Evolutionary conservation across 1,284 basidiomycete genomes (phyloP).

Genomic region (Hymenochaete sp.): DNA sequence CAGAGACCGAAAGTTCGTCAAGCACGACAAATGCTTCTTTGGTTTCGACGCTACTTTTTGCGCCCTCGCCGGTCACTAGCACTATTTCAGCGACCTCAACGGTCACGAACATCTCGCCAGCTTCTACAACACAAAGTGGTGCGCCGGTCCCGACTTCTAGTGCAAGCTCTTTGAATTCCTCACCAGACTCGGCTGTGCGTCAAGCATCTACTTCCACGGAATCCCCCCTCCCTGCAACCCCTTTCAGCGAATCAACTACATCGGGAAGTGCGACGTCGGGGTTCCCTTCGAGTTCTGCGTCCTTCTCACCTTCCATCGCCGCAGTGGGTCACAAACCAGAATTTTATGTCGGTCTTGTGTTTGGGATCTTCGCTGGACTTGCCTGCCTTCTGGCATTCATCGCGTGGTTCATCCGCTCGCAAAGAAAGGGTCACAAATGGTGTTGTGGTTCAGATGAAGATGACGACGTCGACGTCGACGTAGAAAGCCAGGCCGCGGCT

Average conservation of each 20-base stretch:
- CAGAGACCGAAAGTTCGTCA: neutral
- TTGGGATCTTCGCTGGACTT: conserved; percentile 7
- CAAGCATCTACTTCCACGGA: no score
- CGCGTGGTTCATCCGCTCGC: conserved; percentile 13
- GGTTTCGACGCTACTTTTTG: conserved; percentile 2
- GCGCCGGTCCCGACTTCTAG: no score
- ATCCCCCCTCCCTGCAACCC: no score
- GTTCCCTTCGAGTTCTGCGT: neutral
- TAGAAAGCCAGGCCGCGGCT: conserved; percentile 13
- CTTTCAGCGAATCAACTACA: neutral
- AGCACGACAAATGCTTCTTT: neutral
- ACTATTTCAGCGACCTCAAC: neutral
- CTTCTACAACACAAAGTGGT: neutral
- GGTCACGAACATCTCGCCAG: neutral
- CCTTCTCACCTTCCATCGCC: neutral
- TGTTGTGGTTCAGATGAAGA: conserved; percentile 7
- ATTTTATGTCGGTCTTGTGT: conserved; percentile 15
- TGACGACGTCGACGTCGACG: conserved; percentile 8
- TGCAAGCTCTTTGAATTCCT: no score
- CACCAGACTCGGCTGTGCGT: no score
- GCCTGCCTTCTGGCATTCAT: conserved; percentile 12
- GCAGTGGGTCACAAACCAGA: conserved; percentile 8
- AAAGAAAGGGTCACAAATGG: conserved; percentile 7
- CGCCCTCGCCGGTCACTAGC: neutral
- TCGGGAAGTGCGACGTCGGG: neutral